Base-by-base conservation (phyloP, 1,139 yeast species). In the Magnusiomyces ingens region DNA sequence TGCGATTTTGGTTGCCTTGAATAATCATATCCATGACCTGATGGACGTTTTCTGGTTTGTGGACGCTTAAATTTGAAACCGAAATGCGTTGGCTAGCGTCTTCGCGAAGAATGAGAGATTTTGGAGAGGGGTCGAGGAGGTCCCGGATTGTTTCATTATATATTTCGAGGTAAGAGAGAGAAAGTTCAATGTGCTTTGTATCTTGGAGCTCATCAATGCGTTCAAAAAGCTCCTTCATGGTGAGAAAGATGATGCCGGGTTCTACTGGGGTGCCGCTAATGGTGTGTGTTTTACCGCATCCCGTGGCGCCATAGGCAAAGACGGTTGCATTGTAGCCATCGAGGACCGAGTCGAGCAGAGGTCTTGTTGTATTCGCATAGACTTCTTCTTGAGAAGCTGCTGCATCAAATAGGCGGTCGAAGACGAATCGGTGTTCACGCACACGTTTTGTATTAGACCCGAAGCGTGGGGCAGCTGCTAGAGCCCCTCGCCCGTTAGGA, bases 221-320 rank as follows among this genome's bases (percentile, higher is more conserved):
- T 21, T 73, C 72, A 65, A 84, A 90, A 40, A 91, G 71, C 58
- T 87, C 95, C 59, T 80, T 75, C 85, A 88, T 83, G 0, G 96
- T 84, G 52, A 84, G 71, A 61, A 84, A 87, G 0, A 89, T 84
- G 19, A 91, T 80, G 0, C 96, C 98, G 0, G 96, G 96, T 40
- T 79, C 72, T 1, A 77, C 77, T 0, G 82, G 76, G 0, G 82
- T 79, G 0, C 98, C 96, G 68, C 84, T 79, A 44, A 91, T 87
- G 0, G 98, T 91, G 66, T 85, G 90, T 0, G 98, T 90, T 66
- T 91, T 91, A n/a, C 99, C 99, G 68, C 98, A 93, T 0, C 99
- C 99, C 0, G 99, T 90, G 29, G 96, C 96, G 1, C 99, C 99
- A 66, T 93, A 93, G 1, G 99, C 98, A 72, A 93, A 93, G 0